These are phyloP conservation scores for Vitellaria paradoxa DNA, from an alignment of 179 eudicot genomes.

Conservation along the genomic window DNA sequence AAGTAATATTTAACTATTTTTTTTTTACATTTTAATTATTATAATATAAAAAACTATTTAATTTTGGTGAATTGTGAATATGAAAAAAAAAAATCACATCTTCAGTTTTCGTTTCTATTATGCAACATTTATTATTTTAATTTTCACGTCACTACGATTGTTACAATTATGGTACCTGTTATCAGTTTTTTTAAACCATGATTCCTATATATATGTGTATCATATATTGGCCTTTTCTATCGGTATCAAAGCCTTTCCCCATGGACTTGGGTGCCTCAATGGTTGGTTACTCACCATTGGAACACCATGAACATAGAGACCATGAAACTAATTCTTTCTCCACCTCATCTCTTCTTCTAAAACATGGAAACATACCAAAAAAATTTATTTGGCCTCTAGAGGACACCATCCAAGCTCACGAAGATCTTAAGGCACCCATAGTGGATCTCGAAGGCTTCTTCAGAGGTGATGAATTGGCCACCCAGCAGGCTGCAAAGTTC, in stretches of 20 bases:
- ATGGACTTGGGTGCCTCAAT: conserved; percentile 14
- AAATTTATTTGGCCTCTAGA: conserved; percentile 40
- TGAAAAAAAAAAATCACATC: too few species aligned
- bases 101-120: too few species aligned
- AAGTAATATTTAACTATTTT: too few species aligned
- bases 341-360: neutral
- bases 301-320: neutral
- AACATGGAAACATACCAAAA: conserved; percentile 30
- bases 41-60: too few species aligned
- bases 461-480: conserved; percentile 31
- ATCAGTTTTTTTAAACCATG: too few species aligned
- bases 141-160: too few species aligned
- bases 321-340: neutral
- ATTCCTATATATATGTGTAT: too few species aligned
- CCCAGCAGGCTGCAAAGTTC: conserved; percentile 19
- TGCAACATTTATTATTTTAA: too few species aligned
- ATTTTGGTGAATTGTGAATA: too few species aligned
- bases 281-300: neutral
- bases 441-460: conserved; percentile 48
- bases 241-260: neutral
- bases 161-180: too few species aligned
- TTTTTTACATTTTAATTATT: too few species aligned
- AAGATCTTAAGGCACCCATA: conserved; percentile 34
- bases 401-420: conserved; percentile 22
- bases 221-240: too few species aligned